A percentile compares a stretch with the other conserved stretches of the same genome.
These are phyloP conservation scores for Meyerozyma elateridarum DNA, from an alignment of 1,139 yeast genomes.

Conservation along the genomic window DNA sequence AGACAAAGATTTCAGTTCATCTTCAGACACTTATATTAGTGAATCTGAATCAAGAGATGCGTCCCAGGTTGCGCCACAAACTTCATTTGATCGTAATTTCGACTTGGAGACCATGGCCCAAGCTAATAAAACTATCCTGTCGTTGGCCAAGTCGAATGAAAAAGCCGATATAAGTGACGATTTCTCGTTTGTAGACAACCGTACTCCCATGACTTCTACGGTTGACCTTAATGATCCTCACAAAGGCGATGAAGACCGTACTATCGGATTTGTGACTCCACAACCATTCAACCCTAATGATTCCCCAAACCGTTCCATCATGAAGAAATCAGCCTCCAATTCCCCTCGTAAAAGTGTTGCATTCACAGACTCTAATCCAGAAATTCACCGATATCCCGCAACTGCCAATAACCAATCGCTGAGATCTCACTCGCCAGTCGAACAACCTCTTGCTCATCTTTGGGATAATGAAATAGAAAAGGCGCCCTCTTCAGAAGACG, in stretches of 20 bases:
- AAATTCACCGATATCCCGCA: conserved; percentile 31
- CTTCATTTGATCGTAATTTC: conserved; percentile 27
- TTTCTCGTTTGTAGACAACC: conserved; percentile 21
- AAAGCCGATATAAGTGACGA: conserved; percentile 20
- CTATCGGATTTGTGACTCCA: conserved; percentile 5
- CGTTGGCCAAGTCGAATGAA: too few relatives aligned
- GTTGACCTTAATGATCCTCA: conserved; percentile 15
- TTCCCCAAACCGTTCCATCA: conserved; percentile 40
- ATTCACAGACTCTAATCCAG: conserved; percentile 29
- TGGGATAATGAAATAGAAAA: conserved; percentile 6
- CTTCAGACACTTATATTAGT: conserved; percentile 42
- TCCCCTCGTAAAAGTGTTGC: conserved; percentile 42
- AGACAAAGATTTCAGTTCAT: conserved; percentile 31
- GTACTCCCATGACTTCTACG: conserved; percentile 24
- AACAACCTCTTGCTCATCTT: conserved; percentile 2
- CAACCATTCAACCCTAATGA: conserved; percentile 8
- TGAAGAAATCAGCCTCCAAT: conserved; percentile 27
- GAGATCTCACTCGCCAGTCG: conserved; percentile 4
- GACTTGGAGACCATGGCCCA: conserved; percentile 19
- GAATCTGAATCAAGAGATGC: conserved; percentile 18
- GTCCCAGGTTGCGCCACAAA: conserved; percentile 3
- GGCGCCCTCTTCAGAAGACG: conserved; percentile 19
- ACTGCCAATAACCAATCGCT: conserved; percentile 10
- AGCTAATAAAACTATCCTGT: conserved; percentile 15
- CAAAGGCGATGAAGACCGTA: not conserved